Base-by-base conservation (phyloP, 768 basidiomycete species). In the Polyporus arcularius region DNA sequence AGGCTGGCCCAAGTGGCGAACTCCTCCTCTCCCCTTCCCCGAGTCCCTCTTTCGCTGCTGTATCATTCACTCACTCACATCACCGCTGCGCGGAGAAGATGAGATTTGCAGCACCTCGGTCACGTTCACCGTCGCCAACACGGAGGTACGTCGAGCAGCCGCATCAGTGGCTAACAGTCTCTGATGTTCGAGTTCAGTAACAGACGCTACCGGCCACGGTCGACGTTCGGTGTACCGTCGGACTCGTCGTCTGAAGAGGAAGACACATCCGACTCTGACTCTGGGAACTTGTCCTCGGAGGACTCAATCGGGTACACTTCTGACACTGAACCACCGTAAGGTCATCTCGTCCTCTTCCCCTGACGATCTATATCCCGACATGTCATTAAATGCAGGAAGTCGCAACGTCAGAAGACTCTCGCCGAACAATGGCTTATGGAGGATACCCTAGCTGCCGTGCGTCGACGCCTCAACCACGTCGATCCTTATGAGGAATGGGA, bases 51-150 rank as follows among this genome's bases (percentile, higher is more conserved):
- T 26, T 26, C 21, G 21, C 21, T 45, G 43, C 43, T 45, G 43
- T n/a, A 45, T 15, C 21, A 26, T 2, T 26, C 21, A 26, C 21
- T 26, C 21, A 26, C 21, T 26, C 21, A 26, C 21, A 26, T 26
- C 21, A 26, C 21, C 21, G 21, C 21, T 26, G 21, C 1, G 15
- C 50, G 32, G 31, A 5, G 4, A 38, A 16, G 28, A 86, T 86
- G 85, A 77, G 81, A 49, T 86, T 84, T 68, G 75, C 80, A 65
- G 78, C 79, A 43, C 84, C 83, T 21, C 78, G 83, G 61, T 82
- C 83, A 4, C 68, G 73, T 0, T 82, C 84, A 5, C 78, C 81
- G 10, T 83, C 82, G 0, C 82, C 82, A 31, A 78, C 72, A 10
- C 72, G 77, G 66, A 73, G 74, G 79, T 81, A 39, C 16, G 61